Percentiles rank a stretch among this genome's conserved stretches.
Conservation (phyloP, 164 flowering plant genomes). For the Dillenia suffruticosa region DNA sequence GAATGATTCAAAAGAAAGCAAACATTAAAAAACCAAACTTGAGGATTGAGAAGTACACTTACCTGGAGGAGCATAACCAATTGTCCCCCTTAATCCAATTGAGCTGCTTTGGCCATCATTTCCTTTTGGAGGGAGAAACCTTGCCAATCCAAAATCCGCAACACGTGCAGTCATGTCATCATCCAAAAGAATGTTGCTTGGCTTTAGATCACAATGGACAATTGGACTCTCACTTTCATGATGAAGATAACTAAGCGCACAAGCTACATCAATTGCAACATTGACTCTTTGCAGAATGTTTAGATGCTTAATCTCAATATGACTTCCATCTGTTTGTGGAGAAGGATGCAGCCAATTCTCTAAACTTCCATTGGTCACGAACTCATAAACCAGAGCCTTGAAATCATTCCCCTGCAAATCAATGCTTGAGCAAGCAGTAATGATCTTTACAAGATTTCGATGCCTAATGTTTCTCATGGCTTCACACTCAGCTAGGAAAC, state of each 20-base stretch:
- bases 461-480: no score
- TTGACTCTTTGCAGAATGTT: constrained; percentile 13
- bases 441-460: no score
- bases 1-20: no score
- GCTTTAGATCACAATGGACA: constrained; percentile 15
- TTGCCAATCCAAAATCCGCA: constrained; percentile 17
- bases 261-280: constrained; percentile 14
- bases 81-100: constrained; percentile 16
- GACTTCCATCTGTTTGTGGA: background rate
- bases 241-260: constrained; percentile 16
- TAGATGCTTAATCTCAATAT: background rate
- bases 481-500: no score
- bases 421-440: no score
- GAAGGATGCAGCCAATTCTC: constrained; percentile 14
- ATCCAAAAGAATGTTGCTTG: constrained; percentile 12
- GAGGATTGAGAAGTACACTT: background rate
- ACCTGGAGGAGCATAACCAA: constrained; percentile 26
- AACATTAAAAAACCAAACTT: no score
- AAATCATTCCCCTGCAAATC: constrained; percentile 10
- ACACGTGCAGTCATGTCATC: constrained; percentile 11
- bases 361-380: constrained; percentile 20
- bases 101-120: constrained; percentile 3
- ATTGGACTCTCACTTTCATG: background rate
- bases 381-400: constrained; percentile 16
- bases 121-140: background rate